phyloP scores from a whole-genome alignment of 1,139 yeast genomes.

The Kurtzmaniella quercitrusa region DNA sequence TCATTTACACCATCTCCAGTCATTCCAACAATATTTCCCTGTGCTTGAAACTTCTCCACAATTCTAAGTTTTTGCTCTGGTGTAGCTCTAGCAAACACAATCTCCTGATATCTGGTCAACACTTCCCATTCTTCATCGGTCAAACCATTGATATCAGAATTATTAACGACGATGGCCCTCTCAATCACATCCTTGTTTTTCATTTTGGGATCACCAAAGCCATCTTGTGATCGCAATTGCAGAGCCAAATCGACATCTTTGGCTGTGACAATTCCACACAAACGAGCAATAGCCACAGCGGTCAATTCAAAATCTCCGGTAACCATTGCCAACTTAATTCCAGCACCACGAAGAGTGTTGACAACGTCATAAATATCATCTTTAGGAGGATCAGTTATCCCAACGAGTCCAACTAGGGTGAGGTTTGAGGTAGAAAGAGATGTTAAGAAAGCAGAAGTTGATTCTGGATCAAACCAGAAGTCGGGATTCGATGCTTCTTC shows the following conservation, averaged over 20 bases:
- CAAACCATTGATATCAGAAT: constrained; percentile 31
- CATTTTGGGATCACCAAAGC: neutral
- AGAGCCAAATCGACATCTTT: constrained; percentile 20
- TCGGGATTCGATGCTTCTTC: constrained; percentile 4
- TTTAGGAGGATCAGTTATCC: constrained; percentile 51
- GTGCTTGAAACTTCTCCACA: constrained; percentile 44
- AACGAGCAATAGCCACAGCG: constrained; percentile 48
- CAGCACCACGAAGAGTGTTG: constrained; percentile 38
- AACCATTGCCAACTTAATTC: constrained; percentile 48
- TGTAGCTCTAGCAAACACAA: constrained; percentile 51
- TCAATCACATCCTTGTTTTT: constrained; percentile 10
- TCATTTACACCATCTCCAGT: constrained; percentile 55
- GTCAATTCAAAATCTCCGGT: constrained; percentile 54
- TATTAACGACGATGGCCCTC: constrained; percentile 33
- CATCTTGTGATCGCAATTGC: neutral
- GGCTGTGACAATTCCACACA: constrained; percentile 38
- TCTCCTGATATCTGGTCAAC: constrained; percentile 32
- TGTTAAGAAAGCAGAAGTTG: constrained; percentile 2
- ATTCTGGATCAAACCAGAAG: constrained; percentile 5
- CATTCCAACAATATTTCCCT: constrained; percentile 45
- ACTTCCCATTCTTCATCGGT: constrained; percentile 42
- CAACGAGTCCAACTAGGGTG: constrained; percentile 40
- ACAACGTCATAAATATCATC: constrained; percentile 39
- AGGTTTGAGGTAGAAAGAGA: constrained; percentile 12
- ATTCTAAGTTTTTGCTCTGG: constrained; percentile 51